Percentiles rank a stretch among this genome's conserved stretches.
Conservation (phyloP, 768 basidiomycete species). For the Trametes villosa region DNA sequence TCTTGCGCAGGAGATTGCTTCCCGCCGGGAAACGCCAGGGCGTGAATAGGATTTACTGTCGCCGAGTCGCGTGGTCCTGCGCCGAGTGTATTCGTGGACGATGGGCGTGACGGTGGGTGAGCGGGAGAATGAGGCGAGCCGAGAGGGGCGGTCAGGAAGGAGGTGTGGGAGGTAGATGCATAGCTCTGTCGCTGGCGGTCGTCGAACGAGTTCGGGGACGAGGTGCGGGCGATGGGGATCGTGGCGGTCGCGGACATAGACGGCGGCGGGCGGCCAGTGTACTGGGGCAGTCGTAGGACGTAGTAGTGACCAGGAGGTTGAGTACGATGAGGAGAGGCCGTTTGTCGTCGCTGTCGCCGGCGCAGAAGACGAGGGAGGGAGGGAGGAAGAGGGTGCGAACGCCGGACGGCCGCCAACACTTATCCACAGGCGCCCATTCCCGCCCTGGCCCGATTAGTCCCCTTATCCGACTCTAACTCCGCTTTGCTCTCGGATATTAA, state of each 20-base stretch:
- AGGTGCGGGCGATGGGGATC: slow-evolving; percentile 8
- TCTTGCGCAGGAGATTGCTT: slow-evolving; percentile 45
- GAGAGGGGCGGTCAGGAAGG: neutral
- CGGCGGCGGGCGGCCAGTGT: too few species aligned
- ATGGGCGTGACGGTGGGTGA: slow-evolving; percentile 42
- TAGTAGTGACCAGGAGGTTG: too few species aligned
- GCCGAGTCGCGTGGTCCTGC: slow-evolving; percentile 18
- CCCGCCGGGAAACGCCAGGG: slow-evolving; percentile 32
- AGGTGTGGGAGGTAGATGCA: slow-evolving; percentile 12
- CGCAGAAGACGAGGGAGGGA: too few species aligned
- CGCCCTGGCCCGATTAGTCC: too few species aligned
- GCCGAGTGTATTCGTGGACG: slow-evolving; percentile 39
- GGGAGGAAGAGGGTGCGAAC: too few species aligned
- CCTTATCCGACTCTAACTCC: too few species aligned
- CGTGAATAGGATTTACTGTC: slow-evolving; percentile 40
- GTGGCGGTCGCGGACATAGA: slow-evolving; percentile 17
- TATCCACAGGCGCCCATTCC: too few species aligned
- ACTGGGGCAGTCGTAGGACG: too few species aligned
- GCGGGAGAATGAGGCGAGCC: slow-evolving; percentile 15
- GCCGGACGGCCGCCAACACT: too few species aligned
- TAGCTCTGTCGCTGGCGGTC: slow-evolving; percentile 7
- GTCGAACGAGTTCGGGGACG: slow-evolving; percentile 14
- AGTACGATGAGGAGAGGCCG: too few species aligned
- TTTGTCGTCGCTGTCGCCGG: too few species aligned
- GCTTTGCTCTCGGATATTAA: too few species aligned